Percentiles rank a stretch among this genome's conserved stretches.
phyloP scores from a whole-genome alignment of 768 basidiomycete genomes.

The Aureoboletus auriporus region DNA sequence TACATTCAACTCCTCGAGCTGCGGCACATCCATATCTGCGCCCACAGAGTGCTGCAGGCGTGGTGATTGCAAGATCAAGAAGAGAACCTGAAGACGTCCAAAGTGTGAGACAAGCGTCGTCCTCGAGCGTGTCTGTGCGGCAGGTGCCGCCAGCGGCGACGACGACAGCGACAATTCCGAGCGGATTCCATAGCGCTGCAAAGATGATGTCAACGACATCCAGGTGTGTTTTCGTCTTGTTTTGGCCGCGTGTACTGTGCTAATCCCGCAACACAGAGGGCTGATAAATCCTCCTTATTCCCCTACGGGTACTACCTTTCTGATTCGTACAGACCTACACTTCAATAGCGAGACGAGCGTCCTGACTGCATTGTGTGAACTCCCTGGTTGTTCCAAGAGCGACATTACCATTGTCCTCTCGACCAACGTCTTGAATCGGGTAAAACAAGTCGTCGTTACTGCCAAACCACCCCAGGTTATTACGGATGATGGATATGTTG shows the following conservation, averaged over 20 bases:
- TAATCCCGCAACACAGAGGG: conserved; percentile 18
- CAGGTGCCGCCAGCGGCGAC: conserved; percentile 1
- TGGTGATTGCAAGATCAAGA: conserved; percentile 21
- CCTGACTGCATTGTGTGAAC: conserved; percentile 60
- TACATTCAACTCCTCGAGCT: conserved; percentile 16
- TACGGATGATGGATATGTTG: conserved; percentile 37
- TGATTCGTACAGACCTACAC: conserved; percentile 59
- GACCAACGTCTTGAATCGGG: conserved; percentile 57
- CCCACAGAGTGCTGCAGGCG: conserved; percentile 25
- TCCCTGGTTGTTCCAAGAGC: conserved; percentile 60
- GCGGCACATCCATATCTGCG: conserved; percentile 28
- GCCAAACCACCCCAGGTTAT: conserved; percentile 44
- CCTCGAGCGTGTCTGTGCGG: conserved; percentile 4
- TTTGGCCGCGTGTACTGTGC: not conserved
- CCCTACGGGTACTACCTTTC: conserved; percentile 25
- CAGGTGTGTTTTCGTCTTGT: conserved; percentile 19
- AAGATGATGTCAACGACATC: conserved; percentile 12
- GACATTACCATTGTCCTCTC: conserved; percentile 59
- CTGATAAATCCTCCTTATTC: conserved; percentile 25
- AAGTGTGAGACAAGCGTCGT: conserved; percentile 27
- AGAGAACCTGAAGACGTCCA: conserved; percentile 26
- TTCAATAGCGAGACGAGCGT: conserved; percentile 49
- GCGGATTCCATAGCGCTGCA: not conserved
- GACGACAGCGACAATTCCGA: not conserved
- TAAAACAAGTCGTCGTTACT: conserved; percentile 56